Base-by-base conservation (phyloP, 2,329 filamentous ascomycete species). In the Penicillium digitatum region DNA sequence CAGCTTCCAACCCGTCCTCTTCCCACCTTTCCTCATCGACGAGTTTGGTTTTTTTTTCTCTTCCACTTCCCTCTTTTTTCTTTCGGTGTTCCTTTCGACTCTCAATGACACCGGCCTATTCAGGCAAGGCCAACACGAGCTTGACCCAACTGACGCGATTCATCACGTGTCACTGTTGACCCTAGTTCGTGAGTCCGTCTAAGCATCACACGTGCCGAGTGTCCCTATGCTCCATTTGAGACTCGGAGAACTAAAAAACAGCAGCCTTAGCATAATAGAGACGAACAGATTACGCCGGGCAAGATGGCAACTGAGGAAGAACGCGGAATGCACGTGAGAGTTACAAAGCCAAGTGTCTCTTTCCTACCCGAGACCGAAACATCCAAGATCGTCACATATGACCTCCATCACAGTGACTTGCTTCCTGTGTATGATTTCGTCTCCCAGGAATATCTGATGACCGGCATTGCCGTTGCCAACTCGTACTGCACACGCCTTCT, bases 181-280 rank as follows among this genome's bases (percentile, higher is more conserved):
- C 48, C 48, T 51, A 51, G 8, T 24, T 46, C 34, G 39, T 51
- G 48, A 29, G 48, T 37, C 16, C 16, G n/a, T 29, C 48, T 22
- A 29, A 22, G 7, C n/a, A 18, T 34, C 18, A 32, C 11, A 29
- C 18, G 16, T n/a, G 18, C 10, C 1, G 16, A 40, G 10, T 16
- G 14, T 42, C 16, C 24, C 14, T 12, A 3, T 7, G 27, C 27
- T 24, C 22, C 8, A 37, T 35, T 8, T 48, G 1, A n/a, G 32
- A 48, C 11, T 26, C 24, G 7, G 8, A 14, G 9, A 43, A 20
- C 14, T 29, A 29, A 50, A 10, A 48, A 35, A 3, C 3, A 22
- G 7, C 6, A 12, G 22, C 2, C 11, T 44, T 24, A 20, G 20
- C 11, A 11, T 34, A 10, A 16, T 18, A 14, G 5, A 5, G 16